Evolutionary conservation across 768 basidiomycete species (phyloP), one percentile per base, ranked within the genome.

Genomic region (Leccinum longicurvipes): DNA sequence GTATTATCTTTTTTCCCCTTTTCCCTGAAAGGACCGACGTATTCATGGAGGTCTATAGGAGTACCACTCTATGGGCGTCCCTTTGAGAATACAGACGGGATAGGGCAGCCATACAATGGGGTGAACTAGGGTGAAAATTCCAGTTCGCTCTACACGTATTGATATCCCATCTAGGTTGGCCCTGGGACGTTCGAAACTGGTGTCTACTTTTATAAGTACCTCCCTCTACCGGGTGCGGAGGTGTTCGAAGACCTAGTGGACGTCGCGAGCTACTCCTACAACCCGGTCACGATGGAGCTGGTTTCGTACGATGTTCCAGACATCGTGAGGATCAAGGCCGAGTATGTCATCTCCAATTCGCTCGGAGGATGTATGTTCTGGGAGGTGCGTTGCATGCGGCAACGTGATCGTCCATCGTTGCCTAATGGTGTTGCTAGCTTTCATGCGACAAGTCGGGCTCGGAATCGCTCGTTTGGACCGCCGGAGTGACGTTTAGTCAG

Each of bases 51-150:
- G 19, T 45, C 9, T n/a, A 17, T 19, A 55, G 85, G 89, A 51
- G 86, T 92, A 67, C 91, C 91, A 4, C 75, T 91, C 4, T 93
- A 92, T 63, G 91, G 90, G 0, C 84, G 85, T 62, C 83, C 85
- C 1, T 93, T 92, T 64, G 84, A 88, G 64, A 73, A 81, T 29
- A 92, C 90, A 1, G 63, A 67, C 32, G 86, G 87, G 6, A 74
- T 91, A 55, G 88, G 89, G 6, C 72, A 78, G 39, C 67, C 89
- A 4, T 93, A 85, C 73, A 81, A 67, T 27, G 89, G 89, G 14
- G 84, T 87, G 67, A 65, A 79, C 62, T 0, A 15, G 32, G 6
- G 34, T 5, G 17, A 14, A n/a, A 5, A 24, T 12, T 23, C 44
- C 21, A n/a, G 36, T 17, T 36, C 23, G 28, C 27, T 29, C 6